These are phyloP conservation scores for Tetraselmis striata DNA, from an alignment of 139 green algal species.

Conservation along the genomic window DNA sequence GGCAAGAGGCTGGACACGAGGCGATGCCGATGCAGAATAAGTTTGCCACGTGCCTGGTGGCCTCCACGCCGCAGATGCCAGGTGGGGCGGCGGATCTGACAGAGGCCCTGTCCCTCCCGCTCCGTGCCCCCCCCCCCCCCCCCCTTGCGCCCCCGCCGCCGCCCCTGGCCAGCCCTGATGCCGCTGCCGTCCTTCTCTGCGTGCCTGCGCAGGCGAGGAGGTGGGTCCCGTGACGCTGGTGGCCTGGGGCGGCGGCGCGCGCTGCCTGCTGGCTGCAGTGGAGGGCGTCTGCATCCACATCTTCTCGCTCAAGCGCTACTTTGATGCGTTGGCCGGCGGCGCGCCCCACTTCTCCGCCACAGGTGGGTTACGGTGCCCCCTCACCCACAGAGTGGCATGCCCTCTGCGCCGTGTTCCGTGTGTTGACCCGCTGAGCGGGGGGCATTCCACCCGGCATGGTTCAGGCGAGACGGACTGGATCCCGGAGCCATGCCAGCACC, in stretches of 20 bases:
- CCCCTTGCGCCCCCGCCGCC: no score
- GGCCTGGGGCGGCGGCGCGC: slow-evolving; percentile 32
- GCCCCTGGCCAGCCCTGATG: no score
- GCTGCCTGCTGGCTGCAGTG: slow-evolving; percentile 24
- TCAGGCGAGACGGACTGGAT: neutral
- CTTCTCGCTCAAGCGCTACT: slow-evolving; percentile 27
- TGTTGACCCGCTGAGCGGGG: neutral
- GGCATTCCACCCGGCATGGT: neutral
- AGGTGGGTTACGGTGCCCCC: neutral
- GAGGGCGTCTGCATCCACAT: slow-evolving; percentile 31
- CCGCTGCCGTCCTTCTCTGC: neutral
- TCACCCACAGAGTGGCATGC: neutral
- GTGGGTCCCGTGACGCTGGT: slow-evolving; percentile 1
- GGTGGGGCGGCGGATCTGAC: no score
- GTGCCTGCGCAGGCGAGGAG: neutral
- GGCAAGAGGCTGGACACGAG: neutral
- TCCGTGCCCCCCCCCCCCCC: no score
- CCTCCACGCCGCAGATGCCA: neutral
- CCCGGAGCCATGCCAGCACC: neutral
- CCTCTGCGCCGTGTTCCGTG: neutral
- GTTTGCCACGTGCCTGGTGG: neutral
- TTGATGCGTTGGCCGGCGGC: slow-evolving; percentile 1
- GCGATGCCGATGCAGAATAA: neutral
- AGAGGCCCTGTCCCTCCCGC: no score
- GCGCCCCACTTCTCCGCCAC: neutral